Base-by-base conservation (phyloP, 257 asterid species). In the Lantana camara region DNA sequence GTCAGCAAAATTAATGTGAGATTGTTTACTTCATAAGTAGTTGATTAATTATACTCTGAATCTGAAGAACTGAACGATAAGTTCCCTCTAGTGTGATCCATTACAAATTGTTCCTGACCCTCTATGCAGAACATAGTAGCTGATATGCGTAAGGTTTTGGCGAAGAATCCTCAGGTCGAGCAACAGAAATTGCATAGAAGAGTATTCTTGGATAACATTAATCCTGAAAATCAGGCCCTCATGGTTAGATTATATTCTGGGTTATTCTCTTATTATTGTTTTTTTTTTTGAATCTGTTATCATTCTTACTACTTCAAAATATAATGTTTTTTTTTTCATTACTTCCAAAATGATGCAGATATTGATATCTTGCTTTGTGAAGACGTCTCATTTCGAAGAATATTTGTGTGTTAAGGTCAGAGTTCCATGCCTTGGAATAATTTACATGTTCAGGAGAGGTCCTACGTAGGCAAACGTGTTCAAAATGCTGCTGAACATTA, bases 391-490 rank as follows among this genome's bases (percentile, higher is more conserved):
- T 81, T 75, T 80, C 57, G 99, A 94, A 78, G 99, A 94, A 66
- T 94, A 94, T 73, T 81, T 90, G 17, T 88, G 99, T 67, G 99
- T 94, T 63, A 94, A 94, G 99, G 99, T 94, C 70, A 81, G 94
- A 67, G 48, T 63, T 42, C 57, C 27, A 22, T 60, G 52, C 48
- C 48, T 52, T 35, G 67, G 53, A 12, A 63, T 51, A 56, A 30
- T 50, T 4, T 52, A 15, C 57, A 20, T 46, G 13, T 19, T 32
- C 35, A 56, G 15, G 56, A 7, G 20, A 24, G 61, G 55, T 29
- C 40, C 38, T 59, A 15, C 48, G 11, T 9, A 29, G 9, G 37
- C 8, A 58, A 27, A 29, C n/a, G 47, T 49, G 21, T 8, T 15
- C 15, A 17, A n/a, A 32, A 3, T 35, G 49, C 21, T 9, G 44